These are phyloP conservation scores for Akanthomyces muscarius DNA, from an alignment of 2,329 filamentous ascomycete species.

Conservation along the genomic window DNA sequence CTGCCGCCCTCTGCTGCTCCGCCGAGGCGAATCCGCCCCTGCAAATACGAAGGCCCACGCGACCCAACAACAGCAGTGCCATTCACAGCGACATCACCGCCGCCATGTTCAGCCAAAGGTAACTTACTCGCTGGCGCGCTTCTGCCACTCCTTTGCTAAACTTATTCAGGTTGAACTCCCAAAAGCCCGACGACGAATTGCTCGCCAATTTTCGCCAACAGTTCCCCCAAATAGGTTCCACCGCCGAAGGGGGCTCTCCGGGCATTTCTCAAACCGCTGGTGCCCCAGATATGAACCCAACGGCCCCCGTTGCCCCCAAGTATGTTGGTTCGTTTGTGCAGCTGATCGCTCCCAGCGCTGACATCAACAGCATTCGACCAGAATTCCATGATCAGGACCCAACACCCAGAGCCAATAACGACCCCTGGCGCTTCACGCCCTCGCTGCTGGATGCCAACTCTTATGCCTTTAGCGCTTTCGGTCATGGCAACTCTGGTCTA, in stretches of 20 bases:
- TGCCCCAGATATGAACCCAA: slow-evolving; percentile 16
- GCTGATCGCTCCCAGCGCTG: background rate
- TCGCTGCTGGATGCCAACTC: slow-evolving; percentile 83
- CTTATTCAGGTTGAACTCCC: slow-evolving; percentile 62
- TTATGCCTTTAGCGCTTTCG: slow-evolving; percentile 73
- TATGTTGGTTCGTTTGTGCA: background rate
- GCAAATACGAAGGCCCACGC: slow-evolving; percentile 9
- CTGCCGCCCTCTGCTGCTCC: background rate
- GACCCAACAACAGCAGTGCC: background rate
- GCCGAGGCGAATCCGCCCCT: background rate
- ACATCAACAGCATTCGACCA: slow-evolving; percentile 5
- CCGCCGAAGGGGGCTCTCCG: slow-evolving; percentile 41
- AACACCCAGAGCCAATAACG: slow-evolving; percentile 73
- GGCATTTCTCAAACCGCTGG: slow-evolving; percentile 33
- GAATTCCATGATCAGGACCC: slow-evolving; percentile 68
- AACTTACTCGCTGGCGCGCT: background rate
- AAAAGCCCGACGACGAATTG: slow-evolving; percentile 82
- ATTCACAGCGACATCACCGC: slow-evolving; percentile 2
- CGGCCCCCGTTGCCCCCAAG: background rate
- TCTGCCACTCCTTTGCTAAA: background rate
- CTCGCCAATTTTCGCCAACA: slow-evolving; percentile 78
- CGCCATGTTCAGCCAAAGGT: slow-evolving; percentile 20
- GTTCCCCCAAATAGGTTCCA: slow-evolving; percentile 68
- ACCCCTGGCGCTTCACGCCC: slow-evolving; percentile 84
- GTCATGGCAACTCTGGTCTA: slow-evolving; percentile 75